These are phyloP conservation scores for Hydnum rufescens DNA, from an alignment of 768 basidiomycete genomes.

Conservation along the genomic window DNA sequence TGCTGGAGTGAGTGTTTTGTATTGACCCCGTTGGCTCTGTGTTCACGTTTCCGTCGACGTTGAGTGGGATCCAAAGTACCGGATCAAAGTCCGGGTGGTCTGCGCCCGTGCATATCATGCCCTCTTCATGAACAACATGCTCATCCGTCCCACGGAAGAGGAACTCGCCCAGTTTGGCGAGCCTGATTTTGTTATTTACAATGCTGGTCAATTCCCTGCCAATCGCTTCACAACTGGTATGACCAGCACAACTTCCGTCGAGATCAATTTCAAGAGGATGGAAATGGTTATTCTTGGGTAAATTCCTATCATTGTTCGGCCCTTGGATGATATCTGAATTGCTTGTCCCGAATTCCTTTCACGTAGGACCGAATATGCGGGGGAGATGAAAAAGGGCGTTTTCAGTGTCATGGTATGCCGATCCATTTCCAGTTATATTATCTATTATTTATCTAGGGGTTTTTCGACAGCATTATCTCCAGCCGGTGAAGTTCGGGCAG, in stretches of 20 bases:
- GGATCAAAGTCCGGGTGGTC: constrained; percentile 99
- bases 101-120: constrained; percentile 98
- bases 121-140: constrained; percentile 99
- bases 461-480: constrained; percentile 84
- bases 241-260: constrained; percentile 96
- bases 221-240: constrained; percentile 99
- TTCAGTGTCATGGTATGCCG: constrained; percentile 89
- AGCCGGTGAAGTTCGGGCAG: constrained; percentile 96
- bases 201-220: constrained; percentile 98
- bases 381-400: constrained; percentile 99
- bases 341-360: constrained; percentile 6
- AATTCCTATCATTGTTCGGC: constrained; percentile 67
- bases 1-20: constrained; percentile 34
- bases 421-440: not conserved
- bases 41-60: constrained; percentile 22
- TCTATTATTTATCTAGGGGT: too few relatives aligned
- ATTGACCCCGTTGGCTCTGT: constrained; percentile 6
- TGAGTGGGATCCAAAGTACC: constrained; percentile 88
- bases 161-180: constrained; percentile 90
- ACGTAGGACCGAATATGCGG: constrained; percentile 72
- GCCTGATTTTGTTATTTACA: constrained; percentile 99
- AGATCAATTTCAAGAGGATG: constrained; percentile 99
- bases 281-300: constrained; percentile 94
- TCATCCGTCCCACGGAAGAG: constrained; percentile 91
- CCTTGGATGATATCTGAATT: not conserved